Percentiles rank a stretch among this genome's conserved stretches.
phyloP scores from a whole-genome alignment of 164 flowering plant species.

The Nymphaea thermarum region DNA sequence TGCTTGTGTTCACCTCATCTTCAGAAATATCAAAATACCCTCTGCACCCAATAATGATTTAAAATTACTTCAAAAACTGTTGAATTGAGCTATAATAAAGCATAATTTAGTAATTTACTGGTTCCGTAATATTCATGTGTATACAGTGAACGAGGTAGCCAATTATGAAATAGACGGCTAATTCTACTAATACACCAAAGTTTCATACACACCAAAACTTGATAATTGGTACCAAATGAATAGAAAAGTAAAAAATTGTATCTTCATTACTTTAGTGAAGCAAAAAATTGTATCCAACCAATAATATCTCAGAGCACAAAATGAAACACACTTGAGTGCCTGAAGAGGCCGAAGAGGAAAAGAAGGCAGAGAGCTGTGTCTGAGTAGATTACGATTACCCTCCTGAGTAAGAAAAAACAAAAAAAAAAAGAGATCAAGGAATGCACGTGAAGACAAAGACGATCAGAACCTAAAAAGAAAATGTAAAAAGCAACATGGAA shows the following conservation, averaged over 20 bases:
- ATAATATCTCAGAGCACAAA: background rate
- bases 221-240: too few species aligned
- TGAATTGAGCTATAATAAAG: background rate
- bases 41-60: constrained; percentile 23
- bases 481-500: background rate
- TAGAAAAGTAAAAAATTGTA: too few species aligned
- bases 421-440: background rate
- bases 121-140: too few species aligned
- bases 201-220: too few species aligned
- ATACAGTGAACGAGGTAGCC: too few species aligned
- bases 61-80: background rate
- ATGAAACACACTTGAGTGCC: constrained; percentile 67
- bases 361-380: constrained; percentile 23
- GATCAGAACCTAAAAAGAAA: background rate
- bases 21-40: constrained; percentile 73
- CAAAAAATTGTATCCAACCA: background rate
- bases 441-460: too few species aligned
- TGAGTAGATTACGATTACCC: constrained; percentile 15
- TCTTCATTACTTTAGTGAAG: background rate
- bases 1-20: constrained; percentile 38
- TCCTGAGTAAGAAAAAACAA: constrained; percentile 33
- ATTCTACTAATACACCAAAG: too few species aligned
- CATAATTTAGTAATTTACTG: too few species aligned
- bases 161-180: too few species aligned
- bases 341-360: constrained; percentile 85